A percentile compares a stretch with the other conserved stretches of the same genome.
Conservation (phyloP, 768 basidiomycete genomes). For the Omphalotus guepiniiformis region DNA sequence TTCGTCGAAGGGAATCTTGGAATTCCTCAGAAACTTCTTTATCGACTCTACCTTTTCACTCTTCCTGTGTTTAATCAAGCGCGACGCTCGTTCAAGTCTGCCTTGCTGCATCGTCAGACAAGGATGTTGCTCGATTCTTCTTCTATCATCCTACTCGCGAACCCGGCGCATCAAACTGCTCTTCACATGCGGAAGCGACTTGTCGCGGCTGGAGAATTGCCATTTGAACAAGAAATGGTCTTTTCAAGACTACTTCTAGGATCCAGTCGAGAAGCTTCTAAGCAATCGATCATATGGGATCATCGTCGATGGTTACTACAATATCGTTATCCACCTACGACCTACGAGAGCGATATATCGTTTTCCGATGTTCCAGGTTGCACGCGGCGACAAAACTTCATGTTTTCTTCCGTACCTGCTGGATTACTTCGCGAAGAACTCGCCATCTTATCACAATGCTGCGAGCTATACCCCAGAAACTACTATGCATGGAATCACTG, state of each 20-base stretch:
- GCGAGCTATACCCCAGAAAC: constrained; percentile 64
- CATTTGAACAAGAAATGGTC: constrained; percentile 42
- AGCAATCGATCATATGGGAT: constrained; percentile 67
- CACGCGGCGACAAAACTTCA: too few species aligned
- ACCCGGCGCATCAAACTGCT: constrained; percentile 68
- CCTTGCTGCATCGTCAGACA: constrained; percentile 13
- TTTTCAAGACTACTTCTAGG: constrained; percentile 44
- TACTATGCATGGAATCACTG: constrained; percentile 74
- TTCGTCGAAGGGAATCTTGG: constrained; percentile 58
- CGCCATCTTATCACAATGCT: constrained; percentile 40
- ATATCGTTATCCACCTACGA: not conserved
- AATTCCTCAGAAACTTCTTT: constrained; percentile 55
- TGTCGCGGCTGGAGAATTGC: constrained; percentile 31
- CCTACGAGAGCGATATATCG: too few species aligned
- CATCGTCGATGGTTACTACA: constrained; percentile 65
- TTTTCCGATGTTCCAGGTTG: too few species aligned
- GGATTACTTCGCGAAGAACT: constrained; percentile 44
- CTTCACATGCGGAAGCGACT: constrained; percentile 57
- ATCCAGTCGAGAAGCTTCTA: constrained; percentile 51
- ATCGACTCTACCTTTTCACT: constrained; percentile 46
- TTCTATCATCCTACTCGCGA: constrained; percentile 53
- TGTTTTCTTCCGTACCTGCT: too few species aligned
- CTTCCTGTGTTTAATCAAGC: constrained; percentile 28
- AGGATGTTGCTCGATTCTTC: constrained; percentile 30
- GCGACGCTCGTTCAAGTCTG: constrained; percentile 10